Evolutionary conservation across 1,284 basidiomycete genomes (phyloP), one percentile per base, ranked within the genome.

Genomic region (Ceratobasidium sp.): DNA sequence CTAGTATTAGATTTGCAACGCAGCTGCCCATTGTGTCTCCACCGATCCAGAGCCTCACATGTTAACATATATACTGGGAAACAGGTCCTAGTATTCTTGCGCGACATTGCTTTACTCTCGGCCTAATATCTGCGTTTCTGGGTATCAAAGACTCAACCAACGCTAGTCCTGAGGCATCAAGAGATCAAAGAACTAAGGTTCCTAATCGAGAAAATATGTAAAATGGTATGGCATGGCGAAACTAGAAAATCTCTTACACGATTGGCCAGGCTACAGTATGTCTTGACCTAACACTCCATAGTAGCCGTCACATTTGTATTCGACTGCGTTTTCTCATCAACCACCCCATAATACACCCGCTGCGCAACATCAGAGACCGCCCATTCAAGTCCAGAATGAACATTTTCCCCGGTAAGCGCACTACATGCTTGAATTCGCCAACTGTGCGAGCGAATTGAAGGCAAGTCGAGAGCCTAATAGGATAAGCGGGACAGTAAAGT

Each of bases 371-470:
- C 95, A 49, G 89, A 86, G 9, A 98, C 93, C n/a, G 95, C 88
- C 97, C 97, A 99, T 80, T 98, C 91, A 47, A 98, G 86, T 16
- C 96, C 97, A 73, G 88, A 85, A 6, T 94, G 85, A 13, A 98
- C 85, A 78, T 97, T 95, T 72, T 88, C 83, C 4, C 96, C 97
- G 0, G 93, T 96, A 66, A 95, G 88, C 0, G 97, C 97, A 76
- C 95, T 98, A 83, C 96, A 98, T 2, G 95, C 86, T 81, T 92
- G 89, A 73, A 98, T 96, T 76, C 87, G 89, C 95, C 96, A 98
- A 72, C 90, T 87, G 80, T 98, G 96, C 0, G 93, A 91, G 75
- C 87, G 90, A 79, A 98, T 95, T 16, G 87, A 85, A 23, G 80
- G 83, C 11, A 98, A 87, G 77, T 91, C 88, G 43, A 98, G 87